These are phyloP conservation scores for Lactarius quietus DNA, from an alignment of 768 basidiomycete genomes.

Conservation along the genomic window DNA sequence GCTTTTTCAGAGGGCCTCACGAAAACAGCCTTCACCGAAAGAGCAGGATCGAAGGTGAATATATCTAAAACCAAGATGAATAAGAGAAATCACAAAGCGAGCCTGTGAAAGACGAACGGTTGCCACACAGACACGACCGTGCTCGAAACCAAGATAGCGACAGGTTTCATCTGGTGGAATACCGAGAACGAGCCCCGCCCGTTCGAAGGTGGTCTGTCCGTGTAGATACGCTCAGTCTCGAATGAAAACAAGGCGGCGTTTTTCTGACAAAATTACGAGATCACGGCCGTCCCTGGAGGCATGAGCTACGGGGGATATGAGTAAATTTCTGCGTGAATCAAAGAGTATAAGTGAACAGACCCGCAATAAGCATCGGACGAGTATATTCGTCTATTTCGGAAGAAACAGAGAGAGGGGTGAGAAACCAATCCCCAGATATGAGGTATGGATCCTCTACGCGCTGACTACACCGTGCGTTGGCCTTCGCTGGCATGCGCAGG, in stretches of 20 bases:
- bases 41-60: constrained; percentile 9
- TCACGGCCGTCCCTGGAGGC: constrained; percentile 36
- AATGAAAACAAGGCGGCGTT: constrained; percentile 32
- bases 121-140: constrained; percentile 14
- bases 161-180: neutral
- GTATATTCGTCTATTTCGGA: neutral
- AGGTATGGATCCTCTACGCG: constrained; percentile 2
- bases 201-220: neutral
- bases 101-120: neutral
- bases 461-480: neutral
- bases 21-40: neutral
- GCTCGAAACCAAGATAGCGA: constrained; percentile 6
- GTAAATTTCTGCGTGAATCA: neutral
- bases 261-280: constrained; percentile 31
- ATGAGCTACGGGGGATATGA: constrained; percentile 31
- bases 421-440: neutral
- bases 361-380: neutral
- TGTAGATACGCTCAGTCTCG: constrained; percentile 30
- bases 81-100: neutral
- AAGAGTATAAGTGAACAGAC: neutral
- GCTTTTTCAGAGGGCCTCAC: neutral
- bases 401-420: neutral
- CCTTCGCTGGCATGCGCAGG: constrained; percentile 49
- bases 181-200: neutral
- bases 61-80: constrained; percentile 3